phyloP scores from a whole-genome alignment of 2,329 filamentous ascomycete species.

The Neodidymelliopsis sp. region DNA sequence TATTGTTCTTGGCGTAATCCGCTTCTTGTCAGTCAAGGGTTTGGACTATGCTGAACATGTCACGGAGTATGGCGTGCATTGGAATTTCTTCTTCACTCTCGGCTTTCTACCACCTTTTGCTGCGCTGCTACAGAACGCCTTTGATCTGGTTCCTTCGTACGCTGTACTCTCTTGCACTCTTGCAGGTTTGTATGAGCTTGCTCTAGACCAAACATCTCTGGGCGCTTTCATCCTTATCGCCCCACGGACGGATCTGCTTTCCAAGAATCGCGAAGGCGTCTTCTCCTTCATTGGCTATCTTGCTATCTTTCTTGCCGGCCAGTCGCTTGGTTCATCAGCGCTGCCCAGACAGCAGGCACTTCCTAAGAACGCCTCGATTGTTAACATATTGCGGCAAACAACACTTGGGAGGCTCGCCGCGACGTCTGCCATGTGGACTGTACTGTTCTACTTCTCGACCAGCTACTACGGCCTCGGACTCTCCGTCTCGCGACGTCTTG shows the following conservation, averaged over 20 bases:
- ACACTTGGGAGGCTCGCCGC: constrained; percentile 69
- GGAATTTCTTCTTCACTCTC: constrained; percentile 99
- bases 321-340: constrained; percentile 80
- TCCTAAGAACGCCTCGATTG: constrained; percentile 52
- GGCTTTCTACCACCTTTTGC: constrained; percentile 88
- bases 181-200: constrained; percentile 73
- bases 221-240: constrained; percentile 85
- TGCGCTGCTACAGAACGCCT: constrained; percentile 77
- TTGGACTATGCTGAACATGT: constrained; percentile 97
- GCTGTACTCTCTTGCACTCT: constrained; percentile 76
- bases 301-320: constrained; percentile 90
- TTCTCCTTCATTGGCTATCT: constrained; percentile 95
- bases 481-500: constrained; percentile 83
- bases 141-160: constrained; percentile 77
- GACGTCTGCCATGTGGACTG: constrained; percentile 73
- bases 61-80: constrained; percentile 96
- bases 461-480: constrained; percentile 71
- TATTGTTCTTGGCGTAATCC: constrained; percentile 77
- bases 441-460: constrained; percentile 74
- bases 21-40: constrained; percentile 89
- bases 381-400: constrained; percentile 59
- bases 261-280: constrained; percentile 93
- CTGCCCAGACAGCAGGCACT: constrained; percentile 66
- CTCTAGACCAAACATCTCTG: constrained; percentile 75
- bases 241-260: constrained; percentile 78